Percentiles rank a stretch among this genome's conserved stretches.
Conservation (phyloP, 805 yeast genomes). For the Kazachstania taianensis region DNA sequence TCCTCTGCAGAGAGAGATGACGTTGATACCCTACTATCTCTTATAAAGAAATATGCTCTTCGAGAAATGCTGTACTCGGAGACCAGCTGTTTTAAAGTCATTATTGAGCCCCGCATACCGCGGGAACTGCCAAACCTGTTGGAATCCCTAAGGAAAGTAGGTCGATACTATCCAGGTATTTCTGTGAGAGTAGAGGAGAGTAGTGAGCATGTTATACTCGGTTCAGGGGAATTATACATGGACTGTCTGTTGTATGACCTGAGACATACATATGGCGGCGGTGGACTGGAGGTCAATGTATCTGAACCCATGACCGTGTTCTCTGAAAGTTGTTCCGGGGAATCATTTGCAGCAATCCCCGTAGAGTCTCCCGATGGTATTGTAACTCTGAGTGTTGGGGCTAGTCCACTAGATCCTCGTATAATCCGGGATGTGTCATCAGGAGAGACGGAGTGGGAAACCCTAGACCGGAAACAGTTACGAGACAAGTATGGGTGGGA, state of each 20-base stretch:
- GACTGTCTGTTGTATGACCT: conserved; percentile 78
- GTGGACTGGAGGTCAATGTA: conserved; percentile 67
- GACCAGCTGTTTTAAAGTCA: conserved; percentile 56
- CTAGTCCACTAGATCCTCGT: conserved; percentile 58
- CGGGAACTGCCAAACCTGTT: conserved; percentile 65
- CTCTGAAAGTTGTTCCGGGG: conserved; percentile 61
- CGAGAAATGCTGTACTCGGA: conserved; percentile 35
- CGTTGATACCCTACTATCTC: conserved; percentile 15
- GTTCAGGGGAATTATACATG: conserved; percentile 79
- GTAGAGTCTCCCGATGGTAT: conserved; percentile 46
- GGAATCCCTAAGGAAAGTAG: conserved; percentile 55
- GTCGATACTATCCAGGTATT: conserved; percentile 55
- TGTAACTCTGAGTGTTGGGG: conserved; percentile 52
- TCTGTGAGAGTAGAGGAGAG: conserved; percentile 72
- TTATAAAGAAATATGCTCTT: too few relatives aligned
- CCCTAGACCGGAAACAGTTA: conserved; percentile 39
- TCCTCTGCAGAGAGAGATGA: conserved; percentile 15
- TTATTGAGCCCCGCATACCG: conserved; percentile 74
- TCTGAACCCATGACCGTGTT: conserved; percentile 79
- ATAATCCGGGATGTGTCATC: conserved; percentile 30
- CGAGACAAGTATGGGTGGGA: conserved; percentile 67
- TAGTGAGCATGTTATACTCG: conserved; percentile 74
- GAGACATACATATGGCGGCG: conserved; percentile 48
- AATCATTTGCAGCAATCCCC: conserved; percentile 59
- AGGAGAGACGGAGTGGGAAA: conserved; percentile 33